Base-by-base conservation (phyloP, 345 rosid species). In the Odontarrhena argentea region DNA sequence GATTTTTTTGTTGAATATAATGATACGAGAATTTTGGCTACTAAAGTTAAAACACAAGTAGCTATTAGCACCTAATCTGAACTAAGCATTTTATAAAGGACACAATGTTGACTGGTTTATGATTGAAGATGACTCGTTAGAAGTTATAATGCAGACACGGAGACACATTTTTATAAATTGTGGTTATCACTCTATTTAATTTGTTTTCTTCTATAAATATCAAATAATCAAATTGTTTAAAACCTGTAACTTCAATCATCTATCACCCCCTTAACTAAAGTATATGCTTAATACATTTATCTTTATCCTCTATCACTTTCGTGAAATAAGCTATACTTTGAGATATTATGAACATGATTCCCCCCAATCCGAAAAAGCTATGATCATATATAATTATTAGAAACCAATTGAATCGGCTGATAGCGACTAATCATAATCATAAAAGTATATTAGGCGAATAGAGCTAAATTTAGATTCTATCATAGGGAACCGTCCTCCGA, bases 201-300 rank as follows among this genome's bases (percentile, higher is more conserved):
- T 28, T 28, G 22, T 22, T 3, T 44, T 55, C 5, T 55, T 70
- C 42, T 58, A 43, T 7, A 42, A 32, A 28, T n/a, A 35, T 8
- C 7, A 47, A 25, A 36, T 10, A 12, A 34, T 46, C 35, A 35
- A 34, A 25, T 12, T 26, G 26, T 53, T 59, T 41, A 15, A 52
- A 44, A 63, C 15, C 43, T 10, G 65, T 64, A 40, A 72, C 76
- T 65, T 73, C 71, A 73, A 44, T 58, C 61, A 65, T 50, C 66
- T 34, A 58, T 65, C 76, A 58, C 9, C 22, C 59, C 51, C 52
- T 18, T 37, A 45, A 8, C 53, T 26, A 49, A 71, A 73, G 77
- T 52, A 73, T 73, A 66, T 73, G 71, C 71, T 73, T 56, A 63
- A 57, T 47, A 72, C 22, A 65, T 66, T 46, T 52, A 10, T 65